Conservation (phyloP, 352 stramenopile genomes). For the Thalassiosira hispida region DNA sequence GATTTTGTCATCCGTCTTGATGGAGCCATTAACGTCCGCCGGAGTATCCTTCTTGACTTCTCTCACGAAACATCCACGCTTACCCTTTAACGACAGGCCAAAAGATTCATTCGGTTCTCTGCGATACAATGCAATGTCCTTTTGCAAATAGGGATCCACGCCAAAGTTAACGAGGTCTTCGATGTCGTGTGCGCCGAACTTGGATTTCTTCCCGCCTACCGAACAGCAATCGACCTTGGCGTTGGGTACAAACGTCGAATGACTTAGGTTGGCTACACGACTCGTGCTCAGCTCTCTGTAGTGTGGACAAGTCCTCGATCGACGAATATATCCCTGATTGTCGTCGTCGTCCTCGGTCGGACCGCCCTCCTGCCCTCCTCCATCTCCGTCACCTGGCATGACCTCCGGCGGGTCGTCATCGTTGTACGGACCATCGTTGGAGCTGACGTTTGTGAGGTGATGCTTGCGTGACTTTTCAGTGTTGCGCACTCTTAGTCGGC, state of each 20-base stretch:
- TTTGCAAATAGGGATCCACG: constrained; percentile 58
- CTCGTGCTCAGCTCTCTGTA: constrained; percentile 69
- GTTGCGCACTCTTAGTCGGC: constrained; percentile 59
- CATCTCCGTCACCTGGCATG: constrained; percentile 27
- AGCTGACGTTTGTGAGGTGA: constrained; percentile 22
- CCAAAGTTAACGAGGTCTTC: constrained; percentile 81
- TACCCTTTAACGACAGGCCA: constrained; percentile 41
- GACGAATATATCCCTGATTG: constrained; percentile 24
- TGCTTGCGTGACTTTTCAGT: constrained; percentile 68
- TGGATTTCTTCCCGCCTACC: constrained; percentile 66
- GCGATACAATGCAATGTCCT: constrained; percentile 70
- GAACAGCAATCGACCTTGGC: constrained; percentile 52
- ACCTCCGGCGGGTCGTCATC: constrained; percentile 62
- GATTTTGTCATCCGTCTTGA: constrained; percentile 62
- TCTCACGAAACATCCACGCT: constrained; percentile 31
- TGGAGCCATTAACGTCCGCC: constrained; percentile 37
- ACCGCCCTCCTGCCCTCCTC: neutral
- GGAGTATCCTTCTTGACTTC: constrained; percentile 37
- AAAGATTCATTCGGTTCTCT: constrained; percentile 31
- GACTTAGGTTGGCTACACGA: constrained; percentile 39
- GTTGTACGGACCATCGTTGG: constrained; percentile 47
- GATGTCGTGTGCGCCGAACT: constrained; percentile 76
- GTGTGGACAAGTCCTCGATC: constrained; percentile 68
- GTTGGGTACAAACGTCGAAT: constrained; percentile 54
- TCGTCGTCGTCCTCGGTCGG: constrained; percentile 21